Evolutionary conservation across 495 filamentous ascomycete species (phyloP), one percentile per base, ranked within the genome.

Genomic region (Penicillium egyptiacum): DNA sequence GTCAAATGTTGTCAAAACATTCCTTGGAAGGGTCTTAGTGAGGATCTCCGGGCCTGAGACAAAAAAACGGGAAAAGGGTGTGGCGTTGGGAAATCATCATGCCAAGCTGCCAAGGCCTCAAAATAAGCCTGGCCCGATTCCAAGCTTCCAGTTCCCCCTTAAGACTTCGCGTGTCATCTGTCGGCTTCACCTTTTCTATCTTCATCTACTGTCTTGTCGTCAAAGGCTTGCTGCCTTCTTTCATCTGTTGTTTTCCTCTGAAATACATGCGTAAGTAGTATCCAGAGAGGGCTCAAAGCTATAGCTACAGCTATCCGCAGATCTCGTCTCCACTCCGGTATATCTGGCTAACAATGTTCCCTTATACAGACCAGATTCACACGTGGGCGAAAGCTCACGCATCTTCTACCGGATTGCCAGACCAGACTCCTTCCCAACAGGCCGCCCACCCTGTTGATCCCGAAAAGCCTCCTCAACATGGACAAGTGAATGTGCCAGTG

Each of bases 381-480:
- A 75, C 74, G 74, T 77, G 74, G 74, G 74, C 74, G 74, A 77
- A 75, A 77, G 74, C 74, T 77, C 74, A 77, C 74, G 73, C 74
- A 17, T 72, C 69, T 26, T 66, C 62, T 60, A 57, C 50, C 43
- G 50, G 41, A 46, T 55, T 52, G 50, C 42, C 50, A 56, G 46
- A 48, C 31, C 52, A 51, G 30, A 43, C 50, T 6, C 40, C 42
- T 49, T 33, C 19, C 37, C 26, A 45, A 53, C 31, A 57, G 35
- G 22, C 47, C 20, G 50, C 46, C 61, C 55, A 57, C 43, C 58
- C 55, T 47, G 45, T 49, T 60, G 9, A 30, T 39, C 4, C 55
- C 33, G 56, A 54, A 60, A 28, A 62, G 19, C 37, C 55, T 39
- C 31, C 48, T 0, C 59, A 66, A 47, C 56, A 77, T 75, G 74